Conservation (phyloP, 2,329 filamentous ascomycete genomes). For the Fusarium anthophilum region DNA sequence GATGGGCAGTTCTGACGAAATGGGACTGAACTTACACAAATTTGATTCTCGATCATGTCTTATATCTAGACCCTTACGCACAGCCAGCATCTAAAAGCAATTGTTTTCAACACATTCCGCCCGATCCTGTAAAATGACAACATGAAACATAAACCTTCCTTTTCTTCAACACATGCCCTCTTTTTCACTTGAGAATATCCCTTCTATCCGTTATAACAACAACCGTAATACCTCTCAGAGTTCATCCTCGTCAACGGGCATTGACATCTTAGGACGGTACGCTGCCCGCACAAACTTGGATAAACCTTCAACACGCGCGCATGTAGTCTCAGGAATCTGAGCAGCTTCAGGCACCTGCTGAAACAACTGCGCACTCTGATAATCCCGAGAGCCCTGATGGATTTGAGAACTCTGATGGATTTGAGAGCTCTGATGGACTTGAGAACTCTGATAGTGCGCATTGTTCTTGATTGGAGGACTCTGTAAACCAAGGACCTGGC, state of each 20-base stretch:
- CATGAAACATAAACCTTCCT: not conserved
- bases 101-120: not conserved
- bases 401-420: not conserved
- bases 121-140: not conserved
- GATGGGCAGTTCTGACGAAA: constrained; percentile 26
- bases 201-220: not conserved
- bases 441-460: not conserved
- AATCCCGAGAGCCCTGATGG: not conserved
- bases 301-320: not conserved
- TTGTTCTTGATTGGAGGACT: not conserved
- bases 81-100: constrained; percentile 8
- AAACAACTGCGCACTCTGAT: not conserved
- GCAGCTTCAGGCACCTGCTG: not conserved
- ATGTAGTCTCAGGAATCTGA: not conserved
- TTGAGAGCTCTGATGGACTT: not conserved
- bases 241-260: not conserved
- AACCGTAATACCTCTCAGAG: not conserved
- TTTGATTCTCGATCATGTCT: not conserved
- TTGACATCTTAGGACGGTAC: not conserved
- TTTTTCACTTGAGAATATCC: not conserved
- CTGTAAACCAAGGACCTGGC: not conserved
- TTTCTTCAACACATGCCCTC: not conserved
- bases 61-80: not conserved
- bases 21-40: not conserved
- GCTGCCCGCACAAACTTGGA: not conserved